A percentile compares a stretch with the other conserved stretches of the same genome.
Evolutionary conservation across 306 rosid genomes (phyloP).

Genomic region (Hylodesmum podocarpum): DNA sequence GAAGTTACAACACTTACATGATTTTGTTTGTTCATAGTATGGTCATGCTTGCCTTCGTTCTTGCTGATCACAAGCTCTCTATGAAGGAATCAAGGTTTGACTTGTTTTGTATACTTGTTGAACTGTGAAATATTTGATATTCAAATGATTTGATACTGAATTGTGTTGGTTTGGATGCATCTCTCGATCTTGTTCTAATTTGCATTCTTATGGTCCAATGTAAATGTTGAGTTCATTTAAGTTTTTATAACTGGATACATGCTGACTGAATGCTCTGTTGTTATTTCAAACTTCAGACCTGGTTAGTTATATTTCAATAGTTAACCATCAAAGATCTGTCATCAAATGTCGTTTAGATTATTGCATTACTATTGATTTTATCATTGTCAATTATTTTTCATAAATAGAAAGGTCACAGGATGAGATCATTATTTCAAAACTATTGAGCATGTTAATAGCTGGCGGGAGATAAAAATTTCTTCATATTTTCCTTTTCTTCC

Average conservation of each 20-base stretch:
- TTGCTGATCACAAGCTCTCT: slow-evolving; percentile 96
- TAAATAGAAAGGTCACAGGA: neutral
- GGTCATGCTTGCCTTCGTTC: slow-evolving; percentile 94
- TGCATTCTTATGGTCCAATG: slow-evolving; percentile 20
- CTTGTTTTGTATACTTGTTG: slow-evolving; percentile 20
- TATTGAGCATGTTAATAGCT: slow-evolving; percentile 7
- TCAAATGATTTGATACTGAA: neutral
- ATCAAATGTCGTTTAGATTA: neutral
- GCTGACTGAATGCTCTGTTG: neutral
- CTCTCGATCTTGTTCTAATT: neutral
- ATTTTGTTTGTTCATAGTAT: slow-evolving; percentile 94
- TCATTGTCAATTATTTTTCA: neutral
- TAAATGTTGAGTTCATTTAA: neutral
- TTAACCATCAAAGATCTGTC: neutral
- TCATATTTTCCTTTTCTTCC: neutral
- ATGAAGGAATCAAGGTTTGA: slow-evolving; percentile 97
- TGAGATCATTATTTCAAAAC: neutral
- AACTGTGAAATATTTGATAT: slow-evolving; percentile 9
- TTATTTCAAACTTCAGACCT: neutral
- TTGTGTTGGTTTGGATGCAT: slow-evolving; percentile 21
- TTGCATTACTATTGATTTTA: neutral
- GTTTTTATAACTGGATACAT: neutral
- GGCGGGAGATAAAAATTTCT: neutral
- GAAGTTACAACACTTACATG: slow-evolving; percentile 87
- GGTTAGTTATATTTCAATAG: neutral